These are phyloP conservation scores for Populus hybrid DNA, from an alignment of 441 rosid genomes.

Conservation along the genomic window DNA sequence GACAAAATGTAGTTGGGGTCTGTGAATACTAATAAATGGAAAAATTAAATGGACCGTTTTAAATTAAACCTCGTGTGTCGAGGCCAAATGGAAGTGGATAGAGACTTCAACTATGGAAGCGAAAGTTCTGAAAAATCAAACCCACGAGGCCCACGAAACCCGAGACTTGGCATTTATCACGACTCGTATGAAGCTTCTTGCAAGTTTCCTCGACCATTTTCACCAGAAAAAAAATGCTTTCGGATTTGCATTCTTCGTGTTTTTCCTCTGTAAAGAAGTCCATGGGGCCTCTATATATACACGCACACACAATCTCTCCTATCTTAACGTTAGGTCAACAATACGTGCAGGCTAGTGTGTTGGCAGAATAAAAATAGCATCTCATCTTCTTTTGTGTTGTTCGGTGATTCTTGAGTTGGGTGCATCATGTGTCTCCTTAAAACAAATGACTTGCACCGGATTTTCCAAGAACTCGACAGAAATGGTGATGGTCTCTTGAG, in stretches of 20 bases:
- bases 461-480: slow-evolving; percentile 62
- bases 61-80: not conserved
- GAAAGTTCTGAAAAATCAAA: not conserved
- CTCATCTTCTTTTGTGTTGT: not conserved
- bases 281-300: not conserved
- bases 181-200: not conserved
- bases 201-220: not conserved
- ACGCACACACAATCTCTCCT: too few species aligned
- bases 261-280: not conserved
- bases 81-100: not conserved
- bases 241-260: not conserved
- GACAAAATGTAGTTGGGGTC: too few species aligned
- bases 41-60: not conserved
- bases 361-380: not conserved
- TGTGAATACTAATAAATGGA: too few species aligned
- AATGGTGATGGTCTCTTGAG: slow-evolving; percentile 62
- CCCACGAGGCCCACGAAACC: not conserved
- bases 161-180: not conserved
- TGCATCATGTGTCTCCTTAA: slow-evolving; percentile 36
- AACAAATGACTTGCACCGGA: slow-evolving; percentile 46
- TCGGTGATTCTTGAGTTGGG: not conserved
- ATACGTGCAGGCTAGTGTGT: not conserved
- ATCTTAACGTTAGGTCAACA: not conserved
- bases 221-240: not conserved
- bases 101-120: not conserved